phyloP scores from a whole-genome alignment of 2,329 filamentous ascomycete genomes.

The Penicillium sp. region DNA sequence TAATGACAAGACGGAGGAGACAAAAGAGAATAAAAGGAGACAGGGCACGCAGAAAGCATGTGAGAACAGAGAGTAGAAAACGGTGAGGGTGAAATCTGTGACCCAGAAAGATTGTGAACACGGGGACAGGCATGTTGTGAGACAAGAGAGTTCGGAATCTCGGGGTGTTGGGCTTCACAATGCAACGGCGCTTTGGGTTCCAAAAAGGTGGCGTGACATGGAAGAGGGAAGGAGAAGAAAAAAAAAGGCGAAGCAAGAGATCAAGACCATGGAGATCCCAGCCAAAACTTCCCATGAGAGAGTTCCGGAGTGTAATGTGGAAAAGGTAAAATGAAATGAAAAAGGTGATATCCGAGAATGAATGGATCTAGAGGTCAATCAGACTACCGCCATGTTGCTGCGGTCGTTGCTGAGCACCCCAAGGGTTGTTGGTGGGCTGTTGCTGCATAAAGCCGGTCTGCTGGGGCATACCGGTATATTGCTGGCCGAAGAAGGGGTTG shows the following conservation, averaged over 20 bases:
- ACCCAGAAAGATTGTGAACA: not conserved
- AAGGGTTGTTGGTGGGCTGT: constrained; percentile 59
- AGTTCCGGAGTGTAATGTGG: not conserved
- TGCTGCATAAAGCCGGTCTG: constrained; percentile 52
- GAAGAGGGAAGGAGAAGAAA: constrained; percentile 4
- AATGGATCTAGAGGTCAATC: constrained; percentile 60
- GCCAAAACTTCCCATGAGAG: not conserved
- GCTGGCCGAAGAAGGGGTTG: constrained; percentile 86
- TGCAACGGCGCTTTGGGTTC: constrained; percentile 12
- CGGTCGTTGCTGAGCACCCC: constrained; percentile 53
- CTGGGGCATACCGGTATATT: constrained; percentile 71
- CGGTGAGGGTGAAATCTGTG: not conserved
- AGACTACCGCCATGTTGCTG: constrained; percentile 58
- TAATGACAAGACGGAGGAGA: constrained; percentile 22
- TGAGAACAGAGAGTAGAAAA: not conserved
- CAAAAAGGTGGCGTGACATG: constrained; percentile 4
- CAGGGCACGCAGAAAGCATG: constrained; percentile 4
- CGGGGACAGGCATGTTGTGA: not conserved
- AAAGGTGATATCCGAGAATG: constrained; percentile 3
- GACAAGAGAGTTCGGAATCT: not conserved
- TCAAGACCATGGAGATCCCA: not conserved
- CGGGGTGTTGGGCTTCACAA: constrained; percentile 8
- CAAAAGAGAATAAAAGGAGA: constrained; percentile 23
- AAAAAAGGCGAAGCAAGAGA: constrained; percentile 8
- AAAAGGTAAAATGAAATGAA: not conserved